A percentile compares a stretch with the other conserved stretches of the same genome.
These are phyloP conservation scores for Teunomyces pallodes DNA, from an alignment of 805 yeast genomes.

Conservation along the genomic window DNA sequence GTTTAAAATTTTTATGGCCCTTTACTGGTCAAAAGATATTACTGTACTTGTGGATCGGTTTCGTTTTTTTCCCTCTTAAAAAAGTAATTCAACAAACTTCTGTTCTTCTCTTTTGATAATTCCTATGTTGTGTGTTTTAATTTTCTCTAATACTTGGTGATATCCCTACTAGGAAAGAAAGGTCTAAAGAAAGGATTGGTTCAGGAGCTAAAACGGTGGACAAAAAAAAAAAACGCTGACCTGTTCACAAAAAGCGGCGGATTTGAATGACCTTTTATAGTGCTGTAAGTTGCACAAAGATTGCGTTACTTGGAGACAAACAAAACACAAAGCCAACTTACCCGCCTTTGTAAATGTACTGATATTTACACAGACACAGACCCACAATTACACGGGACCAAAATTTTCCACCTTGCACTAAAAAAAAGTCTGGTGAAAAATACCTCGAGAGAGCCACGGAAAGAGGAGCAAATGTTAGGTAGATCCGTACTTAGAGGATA, in stretches of 20 bases:
- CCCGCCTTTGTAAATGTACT: neutral
- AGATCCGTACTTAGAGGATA: constrained; percentile 10
- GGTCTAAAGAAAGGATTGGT: neutral
- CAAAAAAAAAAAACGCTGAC: neutral
- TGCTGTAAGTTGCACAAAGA: neutral
- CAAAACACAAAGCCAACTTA: neutral
- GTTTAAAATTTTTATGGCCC: neutral
- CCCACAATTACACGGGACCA: constrained; percentile 13
- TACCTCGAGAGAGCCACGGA: neutral
- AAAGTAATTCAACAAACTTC: too few relatives aligned
- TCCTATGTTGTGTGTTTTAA: neutral
- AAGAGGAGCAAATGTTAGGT: neutral
- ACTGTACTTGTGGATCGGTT: too few relatives aligned
- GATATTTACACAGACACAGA: neutral
- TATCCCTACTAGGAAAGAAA: neutral
- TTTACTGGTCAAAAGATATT: neutral
- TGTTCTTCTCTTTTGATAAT: neutral
- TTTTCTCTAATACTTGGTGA: neutral
- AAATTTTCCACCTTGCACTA: constrained; percentile 11
- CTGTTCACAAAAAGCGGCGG: neutral
- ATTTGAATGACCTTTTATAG: constrained; percentile 3
- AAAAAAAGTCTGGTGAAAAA: constrained; percentile 1
- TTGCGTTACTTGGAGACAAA: neutral
- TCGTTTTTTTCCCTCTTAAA: too few relatives aligned
- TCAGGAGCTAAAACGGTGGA: too few relatives aligned